phyloP scores from a whole-genome alignment of 1,139 yeast species.

The Geotrichum restrictum region DNA sequence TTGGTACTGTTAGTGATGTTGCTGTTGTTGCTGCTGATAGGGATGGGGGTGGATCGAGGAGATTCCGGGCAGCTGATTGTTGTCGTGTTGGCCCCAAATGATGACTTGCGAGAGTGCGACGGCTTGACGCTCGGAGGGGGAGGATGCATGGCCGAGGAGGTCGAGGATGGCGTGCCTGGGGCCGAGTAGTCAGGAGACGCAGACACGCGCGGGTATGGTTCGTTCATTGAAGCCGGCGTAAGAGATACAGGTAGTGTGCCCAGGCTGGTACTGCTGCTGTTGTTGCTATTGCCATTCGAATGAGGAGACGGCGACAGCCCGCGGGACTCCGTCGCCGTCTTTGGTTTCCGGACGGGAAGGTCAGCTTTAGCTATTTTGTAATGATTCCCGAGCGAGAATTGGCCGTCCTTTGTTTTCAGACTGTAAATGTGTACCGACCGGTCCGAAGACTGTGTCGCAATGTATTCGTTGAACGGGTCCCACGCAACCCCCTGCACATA shows the following conservation, averaged over 20 bases:
- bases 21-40: too few relatives aligned
- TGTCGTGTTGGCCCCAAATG: slow-evolving; percentile 22
- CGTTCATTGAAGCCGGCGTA: slow-evolving; percentile 9
- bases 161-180: slow-evolving; percentile 21
- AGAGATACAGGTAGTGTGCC: slow-evolving; percentile 11
- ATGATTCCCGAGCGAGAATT: slow-evolving; percentile 42
- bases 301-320: slow-evolving; percentile 8
- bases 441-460: slow-evolving; percentile 90
- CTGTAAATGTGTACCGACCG: slow-evolving; percentile 68
- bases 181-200: slow-evolving; percentile 20
- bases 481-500: slow-evolving; percentile 94
- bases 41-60: slow-evolving; percentile 28
- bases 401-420: slow-evolving; percentile 37
- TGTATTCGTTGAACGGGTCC: slow-evolving; percentile 78
- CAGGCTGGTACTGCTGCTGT: slow-evolving; percentile 1
- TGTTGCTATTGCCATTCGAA: too few relatives aligned
- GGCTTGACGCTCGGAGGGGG: slow-evolving; percentile 29
- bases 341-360: slow-evolving; percentile 14
- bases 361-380: slow-evolving; percentile 21
- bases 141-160: slow-evolving; percentile 29
- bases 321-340: neutral
- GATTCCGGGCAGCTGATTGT: slow-evolving; percentile 23
- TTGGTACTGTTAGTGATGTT: too few relatives aligned
- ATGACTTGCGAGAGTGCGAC: slow-evolving; percentile 33
- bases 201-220: slow-evolving; percentile 15